Percentiles rank a stretch among this genome's conserved stretches.
Conservation (phyloP, 495 filamentous ascomycete species). For the Penicillium coprophilum region DNA sequence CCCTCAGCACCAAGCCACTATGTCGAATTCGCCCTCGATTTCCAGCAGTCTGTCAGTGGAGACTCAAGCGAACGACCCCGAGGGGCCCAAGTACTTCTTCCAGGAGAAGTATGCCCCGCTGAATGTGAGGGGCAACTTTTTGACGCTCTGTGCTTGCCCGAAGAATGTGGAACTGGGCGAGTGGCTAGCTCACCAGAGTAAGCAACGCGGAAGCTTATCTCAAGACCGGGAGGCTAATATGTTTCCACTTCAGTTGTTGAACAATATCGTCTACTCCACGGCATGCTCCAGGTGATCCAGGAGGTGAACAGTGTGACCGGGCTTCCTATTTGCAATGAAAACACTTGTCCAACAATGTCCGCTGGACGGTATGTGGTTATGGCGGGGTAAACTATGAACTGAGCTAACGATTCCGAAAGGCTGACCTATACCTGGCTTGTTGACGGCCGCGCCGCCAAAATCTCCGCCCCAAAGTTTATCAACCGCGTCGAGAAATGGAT, state of each 20-base stretch:
- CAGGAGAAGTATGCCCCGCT: conserved; percentile 78
- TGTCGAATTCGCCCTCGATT: conserved; percentile 60
- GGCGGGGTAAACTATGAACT: conserved; percentile 10
- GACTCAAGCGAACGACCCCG: conserved; percentile 51
- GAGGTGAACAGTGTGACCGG: conserved; percentile 70
- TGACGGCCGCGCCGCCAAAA: conserved; percentile 55
- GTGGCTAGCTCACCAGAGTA: conserved; percentile 94
- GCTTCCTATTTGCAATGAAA: conserved; percentile 74
- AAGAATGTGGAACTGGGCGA: conserved; percentile 87
- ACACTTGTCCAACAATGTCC: conserved; percentile 85
- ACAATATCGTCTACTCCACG: conserved; percentile 82
- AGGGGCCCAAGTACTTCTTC: conserved; percentile 67
- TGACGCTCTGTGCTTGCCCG: conserved; percentile 87
- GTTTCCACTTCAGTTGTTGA: conserved; percentile 65
- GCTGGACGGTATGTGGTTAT: conserved; percentile 72
- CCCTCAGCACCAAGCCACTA: conserved; percentile 38
- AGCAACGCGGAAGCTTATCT: conserved; percentile 19
- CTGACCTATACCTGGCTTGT: conserved; percentile 87
- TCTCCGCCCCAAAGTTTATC: conserved; percentile 84
- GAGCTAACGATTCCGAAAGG: conserved; percentile 44
- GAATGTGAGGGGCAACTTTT: conserved; percentile 94
- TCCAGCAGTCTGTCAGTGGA: conserved; percentile 54
- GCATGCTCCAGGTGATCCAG: conserved; percentile 79
- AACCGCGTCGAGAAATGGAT: conserved; percentile 93
- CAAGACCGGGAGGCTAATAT: conserved; percentile 20